Conservation (phyloP, 2,329 filamentous ascomycete species). For the Dothidotthia symphoricarpi region DNA sequence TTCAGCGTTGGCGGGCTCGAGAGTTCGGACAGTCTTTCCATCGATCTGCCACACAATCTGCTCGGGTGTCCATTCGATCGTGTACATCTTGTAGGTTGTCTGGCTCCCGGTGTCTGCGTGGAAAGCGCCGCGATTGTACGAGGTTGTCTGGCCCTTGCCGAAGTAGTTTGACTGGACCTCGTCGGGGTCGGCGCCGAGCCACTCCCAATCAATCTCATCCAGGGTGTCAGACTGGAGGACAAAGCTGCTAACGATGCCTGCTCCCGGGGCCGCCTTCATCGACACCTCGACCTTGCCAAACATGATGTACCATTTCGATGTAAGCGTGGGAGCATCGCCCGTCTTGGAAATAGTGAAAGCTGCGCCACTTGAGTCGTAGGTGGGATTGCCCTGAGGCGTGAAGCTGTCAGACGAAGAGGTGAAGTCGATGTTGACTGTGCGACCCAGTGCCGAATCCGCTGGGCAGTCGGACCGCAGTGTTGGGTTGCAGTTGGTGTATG, state of each 20-base stretch:
- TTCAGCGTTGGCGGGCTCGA: conserved; percentile 68
- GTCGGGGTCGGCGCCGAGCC: conserved; percentile 73
- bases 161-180: conserved; percentile 98
- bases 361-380: conserved; percentile 74
- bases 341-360: conserved; percentile 74
- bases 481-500: conserved; percentile 58
- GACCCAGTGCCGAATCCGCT: conserved; percentile 75
- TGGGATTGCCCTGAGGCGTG: conserved; percentile 64
- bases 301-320: conserved; percentile 98
- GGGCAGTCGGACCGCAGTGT: conserved; percentile 61
- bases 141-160: conserved; percentile 80
- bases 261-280: conserved; percentile 82
- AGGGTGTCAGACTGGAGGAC: conserved; percentile 88
- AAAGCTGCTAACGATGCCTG: conserved; percentile 88
- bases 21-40: conserved; percentile 71
- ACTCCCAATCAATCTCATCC: conserved; percentile 97
- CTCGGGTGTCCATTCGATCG: conserved; percentile 83
- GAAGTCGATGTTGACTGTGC: conserved; percentile 82
- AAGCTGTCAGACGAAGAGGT: conserved; percentile 75
- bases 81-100: conserved; percentile 76
- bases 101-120: conserved; percentile 70
- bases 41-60: conserved; percentile 87
- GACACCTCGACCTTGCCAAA: conserved; percentile 87
- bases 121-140: conserved; percentile 85
- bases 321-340: conserved; percentile 82